Evolutionary conservation across 2,329 filamentous ascomycete genomes (phyloP), one percentile per base, ranked within the genome.

Genomic region (Fusarium sublunatum): DNA sequence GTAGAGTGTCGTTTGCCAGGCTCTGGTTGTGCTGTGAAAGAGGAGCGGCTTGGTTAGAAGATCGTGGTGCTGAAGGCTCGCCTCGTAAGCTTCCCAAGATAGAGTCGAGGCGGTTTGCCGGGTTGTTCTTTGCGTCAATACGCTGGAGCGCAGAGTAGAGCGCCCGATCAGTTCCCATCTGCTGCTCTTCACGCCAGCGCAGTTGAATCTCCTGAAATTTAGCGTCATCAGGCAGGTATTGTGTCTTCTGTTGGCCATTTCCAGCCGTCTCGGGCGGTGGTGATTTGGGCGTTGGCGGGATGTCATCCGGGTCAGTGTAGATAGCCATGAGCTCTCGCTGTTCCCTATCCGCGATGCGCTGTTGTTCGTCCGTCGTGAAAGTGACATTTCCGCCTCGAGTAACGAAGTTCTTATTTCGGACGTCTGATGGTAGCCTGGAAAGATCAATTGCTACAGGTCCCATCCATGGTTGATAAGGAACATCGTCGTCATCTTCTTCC

Each of bases 241-340:
- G 72, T 5, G 74, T 70, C 53, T 73, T 78, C 25, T 68, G 42
- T 28, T 70, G 65, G 9, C 56, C 35, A 29, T 61, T 58, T 58
- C 61, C 53, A 34, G 64, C 53, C 4, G 64, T 53, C 64, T 81
- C 80, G 7, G 70, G 74, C 2, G 73, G 72, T 0, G 85, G 85
- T 11, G 84, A 87, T 67, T 83, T 83, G 11, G 85, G 84, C 4
- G 83, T 83, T 3, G 80, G 76, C 2, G 85, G 85, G 43, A 87
- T 86, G 58, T 87, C 84, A 4, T 79, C 76, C 2, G 76, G 68
- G 43, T 82, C 80, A 2, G 81, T 81, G 67, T 88, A 88, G 40
- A 87, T 77, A n/a, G 78, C 83, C 82, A 89, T 86, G 31, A 89
- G 78, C 67, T 87, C 86, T 10, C 79, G 79, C 42, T 81, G 82